Evolutionary conservation across 1,139 yeast genomes (phyloP), one percentile per base, ranked within the genome.

Genomic region (Trichomonascaceae sp.): DNA sequence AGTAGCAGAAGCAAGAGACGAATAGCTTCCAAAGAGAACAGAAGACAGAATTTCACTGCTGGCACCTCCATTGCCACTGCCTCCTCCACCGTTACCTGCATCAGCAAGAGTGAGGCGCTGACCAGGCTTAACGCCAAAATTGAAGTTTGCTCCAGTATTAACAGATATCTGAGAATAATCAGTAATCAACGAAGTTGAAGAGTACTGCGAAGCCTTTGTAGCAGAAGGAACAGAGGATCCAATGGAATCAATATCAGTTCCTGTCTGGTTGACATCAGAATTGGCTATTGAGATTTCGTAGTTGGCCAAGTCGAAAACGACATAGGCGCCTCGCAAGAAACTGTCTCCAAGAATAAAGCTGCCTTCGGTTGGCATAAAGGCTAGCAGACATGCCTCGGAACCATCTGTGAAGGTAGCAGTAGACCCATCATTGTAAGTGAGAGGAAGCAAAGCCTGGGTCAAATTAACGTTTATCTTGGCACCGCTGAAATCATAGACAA

Each of bases 251-350:
- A 69, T 54, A 45, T 62, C 58, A 15, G 61, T 51, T 13, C 55
- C 55, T 12, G 63, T 57, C 8, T 56, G 58, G 46, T 63, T 61
- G 52, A 55, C 55, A 45, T 57, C 57, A 24, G 83, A 85, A 59
- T 80, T 85, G 3, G 95, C 96, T 51, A 89, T 56, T 0, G 84
- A 83, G 38, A 88, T 74, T 64, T 84, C 81, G 52, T 73, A 70
- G 62, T 79, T 80, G 39, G 85, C 91, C 58, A 87, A 73, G 66
- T 89, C 90, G 61, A 80, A 88, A 45, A 87, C 96, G 49, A 84
- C 80, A 66, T 88, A 89, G 24, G 86, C 89, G 52, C 80, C 76
- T 57, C 88, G 77, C 63, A 89, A 70, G 68, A 88, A 83, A 36
- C 84, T 79, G 67, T 87, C 96, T 43, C 96, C 96, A 10, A 87